phyloP scores from a whole-genome alignment of 192 early-diverging fungal genomes.

The Phlyctochytrium bullatum region DNA sequence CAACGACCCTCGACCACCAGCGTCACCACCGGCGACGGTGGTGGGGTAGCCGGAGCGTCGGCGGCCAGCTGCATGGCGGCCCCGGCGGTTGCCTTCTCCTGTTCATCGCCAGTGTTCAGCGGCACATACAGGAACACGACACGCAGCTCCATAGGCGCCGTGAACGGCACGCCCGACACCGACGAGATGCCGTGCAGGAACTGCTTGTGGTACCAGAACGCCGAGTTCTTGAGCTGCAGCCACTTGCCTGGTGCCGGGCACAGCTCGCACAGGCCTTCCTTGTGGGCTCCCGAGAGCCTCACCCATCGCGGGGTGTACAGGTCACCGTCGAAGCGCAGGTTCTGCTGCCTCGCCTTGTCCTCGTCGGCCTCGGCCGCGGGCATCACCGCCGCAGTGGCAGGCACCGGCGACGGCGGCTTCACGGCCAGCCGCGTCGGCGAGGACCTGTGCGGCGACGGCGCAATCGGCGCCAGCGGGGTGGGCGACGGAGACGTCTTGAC shows the following conservation, averaged over 20 bases:
- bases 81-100: no score
- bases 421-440: no score
- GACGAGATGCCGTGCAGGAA: slow-evolving; percentile 85
- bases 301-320: slow-evolving; percentile 84
- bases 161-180: slow-evolving; percentile 73
- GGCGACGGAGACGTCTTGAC: no score
- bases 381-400: no score
- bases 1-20: slow-evolving; percentile 70
- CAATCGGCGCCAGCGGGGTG: no score
- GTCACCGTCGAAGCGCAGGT: slow-evolving; percentile 67
- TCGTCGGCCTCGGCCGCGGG: not conserved
- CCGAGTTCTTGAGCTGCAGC: slow-evolving; percentile 86
- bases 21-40: not conserved
- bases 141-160: slow-evolving; percentile 69
- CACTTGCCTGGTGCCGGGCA: slow-evolving; percentile 74
- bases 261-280: slow-evolving; percentile 82
- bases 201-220: slow-evolving; percentile 90
- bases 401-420: no score
- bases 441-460: no score
- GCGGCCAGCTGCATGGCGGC: no score
- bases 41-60: not conserved
- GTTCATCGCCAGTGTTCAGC: not conserved
- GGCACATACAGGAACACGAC: slow-evolving; percentile 33
- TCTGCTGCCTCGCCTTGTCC: slow-evolving; percentile 41
- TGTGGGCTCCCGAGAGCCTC: slow-evolving; percentile 67